Conservation (phyloP, 1,284 basidiomycete species). For the Xerocomus minutiporus region DNA sequence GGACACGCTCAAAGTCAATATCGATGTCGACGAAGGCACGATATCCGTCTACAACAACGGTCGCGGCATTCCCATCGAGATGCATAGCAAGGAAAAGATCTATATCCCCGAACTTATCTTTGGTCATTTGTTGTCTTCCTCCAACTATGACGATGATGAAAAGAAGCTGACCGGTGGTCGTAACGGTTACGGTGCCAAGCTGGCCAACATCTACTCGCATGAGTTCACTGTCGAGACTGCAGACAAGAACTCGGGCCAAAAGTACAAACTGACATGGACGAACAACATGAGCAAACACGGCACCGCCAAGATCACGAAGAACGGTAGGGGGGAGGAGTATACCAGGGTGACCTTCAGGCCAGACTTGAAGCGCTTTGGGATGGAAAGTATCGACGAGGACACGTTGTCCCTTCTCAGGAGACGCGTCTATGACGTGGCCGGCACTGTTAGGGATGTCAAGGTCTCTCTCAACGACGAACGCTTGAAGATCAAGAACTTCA, state of each 20-base stretch:
- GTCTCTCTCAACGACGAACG: conserved; percentile 92
- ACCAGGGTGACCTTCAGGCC: conserved; percentile 96
- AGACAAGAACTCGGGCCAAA: conserved; percentile 81
- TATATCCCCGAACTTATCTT: conserved; percentile 99
- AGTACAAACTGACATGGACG: conserved; percentile 95
- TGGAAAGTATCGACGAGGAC: conserved; percentile 90
- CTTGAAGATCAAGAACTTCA: conserved; percentile 93
- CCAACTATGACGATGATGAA: conserved; percentile 98
- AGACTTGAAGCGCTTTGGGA: conserved; percentile 88
- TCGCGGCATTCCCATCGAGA: conserved; percentile 93
- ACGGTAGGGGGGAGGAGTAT: conserved; percentile 82
- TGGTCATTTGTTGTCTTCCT: conserved; percentile 91
- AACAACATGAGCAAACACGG: conserved; percentile 91
- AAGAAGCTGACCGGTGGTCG: conserved; percentile 98
- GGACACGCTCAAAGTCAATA: conserved; percentile 85
- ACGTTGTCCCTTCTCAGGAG: conserved; percentile 88
- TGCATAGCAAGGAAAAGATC: conserved; percentile 89
- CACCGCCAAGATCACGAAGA: conserved; percentile 90
- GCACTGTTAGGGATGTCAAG: conserved; percentile 90
- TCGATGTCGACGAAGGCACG: conserved; percentile 78
- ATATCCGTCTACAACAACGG: conserved; percentile 98
- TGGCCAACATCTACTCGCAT: conserved; percentile 97
- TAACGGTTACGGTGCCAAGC: conserved; percentile 97
- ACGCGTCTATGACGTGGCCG: conserved; percentile 97
- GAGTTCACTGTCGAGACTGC: conserved; percentile 98